Evolutionary conservation across 495 filamentous ascomycete genomes (phyloP), one percentile per base, ranked within the genome.

Genomic region (Cetradonia linearis): DNA sequence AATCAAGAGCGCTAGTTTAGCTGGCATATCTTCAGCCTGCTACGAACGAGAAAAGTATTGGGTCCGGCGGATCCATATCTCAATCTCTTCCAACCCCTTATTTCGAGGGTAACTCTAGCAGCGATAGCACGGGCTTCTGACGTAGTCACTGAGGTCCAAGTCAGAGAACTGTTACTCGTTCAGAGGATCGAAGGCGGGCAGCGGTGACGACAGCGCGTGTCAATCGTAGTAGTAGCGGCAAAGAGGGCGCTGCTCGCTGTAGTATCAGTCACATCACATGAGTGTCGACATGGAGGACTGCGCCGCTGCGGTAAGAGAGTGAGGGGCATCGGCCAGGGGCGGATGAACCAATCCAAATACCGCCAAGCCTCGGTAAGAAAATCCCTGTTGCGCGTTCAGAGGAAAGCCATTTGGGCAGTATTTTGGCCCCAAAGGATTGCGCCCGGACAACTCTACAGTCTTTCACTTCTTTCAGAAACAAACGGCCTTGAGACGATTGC

Each of bases 341-440:
- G 57, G 47, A 25, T 23, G 33, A 59, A 31, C 58, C 58, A 49
- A 37, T 53, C 37, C 20, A 23, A 52, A 16, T 50, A 16, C 30
- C 50, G 58, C 48, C 50, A 52, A 52, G 47, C 25, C 58, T 60
- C 58, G 58, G 58, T 40, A 60, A 53, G 18, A 50, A 34, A 31
- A 40, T 50, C 58, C 58, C 48, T 53, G 38, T 59, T 28, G 8
- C 20, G 20, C 33, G 28, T 1, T 20, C 9, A 36, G 57, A 27
- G n/a, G 28, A 59, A 20, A 46, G 42, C 42, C 42, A 46, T 46
- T 46, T 46, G 18, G 38, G 38, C 38, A n/a, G 20, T 42, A 20
- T 20, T 42, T 46, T 46, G 42, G 48, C 33, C 58, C 47, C 48
- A 60, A 33, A 60, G 58, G 49, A 60, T 44, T 60, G 58, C 58